phyloP scores from a whole-genome alignment of 2,329 filamentous ascomycete species.

The Aspergillus pseudonomiae region DNA sequence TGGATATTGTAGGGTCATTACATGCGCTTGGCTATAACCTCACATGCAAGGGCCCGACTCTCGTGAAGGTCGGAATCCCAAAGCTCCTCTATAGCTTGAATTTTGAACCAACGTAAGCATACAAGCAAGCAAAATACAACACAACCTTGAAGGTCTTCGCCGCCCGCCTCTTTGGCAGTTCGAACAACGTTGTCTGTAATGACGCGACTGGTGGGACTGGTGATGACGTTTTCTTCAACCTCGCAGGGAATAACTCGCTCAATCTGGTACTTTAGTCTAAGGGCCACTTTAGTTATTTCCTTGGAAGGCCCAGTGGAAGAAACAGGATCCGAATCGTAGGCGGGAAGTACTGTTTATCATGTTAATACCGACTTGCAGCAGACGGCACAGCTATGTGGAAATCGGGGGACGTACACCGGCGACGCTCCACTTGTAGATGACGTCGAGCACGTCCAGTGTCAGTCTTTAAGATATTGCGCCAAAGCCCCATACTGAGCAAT shows the following conservation, averaged over 20 bases:
- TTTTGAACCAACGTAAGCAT: slow-evolving; percentile 74
- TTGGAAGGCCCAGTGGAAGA: slow-evolving; percentile 71
- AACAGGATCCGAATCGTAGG: slow-evolving; percentile 40
- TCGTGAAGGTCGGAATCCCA: slow-evolving; percentile 89
- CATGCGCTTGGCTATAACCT: slow-evolving; percentile 84
- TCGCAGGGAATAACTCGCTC: slow-evolving; percentile 90
- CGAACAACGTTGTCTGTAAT: slow-evolving; percentile 79
- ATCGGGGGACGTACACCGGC: slow-evolving; percentile 42
- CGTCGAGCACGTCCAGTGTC: slow-evolving; percentile 32
- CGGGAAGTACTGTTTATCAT: slow-evolving; percentile 44
- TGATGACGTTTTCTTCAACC: slow-evolving; percentile 74
- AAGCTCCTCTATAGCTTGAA: slow-evolving; percentile 77
- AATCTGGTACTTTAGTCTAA: slow-evolving; percentile 87
- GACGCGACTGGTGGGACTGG: slow-evolving; percentile 78
- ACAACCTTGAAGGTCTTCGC: slow-evolving; percentile 72
- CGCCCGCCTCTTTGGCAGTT: slow-evolving; percentile 81
- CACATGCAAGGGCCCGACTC: slow-evolving; percentile 78
- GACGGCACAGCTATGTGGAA: slow-evolving; percentile 4
- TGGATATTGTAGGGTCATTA: slow-evolving; percentile 25
- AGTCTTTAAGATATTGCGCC: slow-evolving; percentile 38
- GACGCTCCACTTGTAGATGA: slow-evolving; percentile 41
- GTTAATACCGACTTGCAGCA: slow-evolving; percentile 16
- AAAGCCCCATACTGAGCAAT: slow-evolving; percentile 39
- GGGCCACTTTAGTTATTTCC: slow-evolving; percentile 85
- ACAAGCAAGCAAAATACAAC: slow-evolving; percentile 84